phyloP scores from a whole-genome alignment of 352 stramenopile genomes.

The Phytophthora nicotianae region DNA sequence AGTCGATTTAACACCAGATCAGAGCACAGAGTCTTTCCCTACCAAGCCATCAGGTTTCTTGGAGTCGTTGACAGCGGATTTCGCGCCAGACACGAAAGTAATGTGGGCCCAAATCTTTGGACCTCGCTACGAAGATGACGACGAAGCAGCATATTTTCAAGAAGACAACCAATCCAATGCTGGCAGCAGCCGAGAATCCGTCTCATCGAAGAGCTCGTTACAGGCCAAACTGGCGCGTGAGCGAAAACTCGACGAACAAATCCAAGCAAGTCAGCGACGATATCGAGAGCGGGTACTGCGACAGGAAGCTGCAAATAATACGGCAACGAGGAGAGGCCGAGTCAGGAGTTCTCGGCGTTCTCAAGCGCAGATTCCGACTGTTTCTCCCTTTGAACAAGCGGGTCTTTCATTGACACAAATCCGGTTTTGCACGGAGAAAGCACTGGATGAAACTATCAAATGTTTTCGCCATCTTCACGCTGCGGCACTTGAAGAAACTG shows the following conservation, averaged over 20 bases:
- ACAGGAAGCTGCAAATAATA: constrained; percentile 12
- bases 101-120: constrained; percentile 67
- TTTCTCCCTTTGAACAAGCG: constrained; percentile 41
- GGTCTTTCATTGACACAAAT: constrained; percentile 56
- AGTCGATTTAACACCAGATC: background rate
- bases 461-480: constrained; percentile 50
- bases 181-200: constrained; percentile 1
- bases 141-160: constrained; percentile 3
- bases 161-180: constrained; percentile 8
- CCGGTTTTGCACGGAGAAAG: constrained; percentile 60
- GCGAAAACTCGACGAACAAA: constrained; percentile 50
- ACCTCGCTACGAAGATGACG: constrained; percentile 54
- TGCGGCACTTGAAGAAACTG: constrained; percentile 13
- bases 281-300: constrained; percentile 33
- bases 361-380: constrained; percentile 7
- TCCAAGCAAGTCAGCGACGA: constrained; percentile 39
- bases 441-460: constrained; percentile 45
- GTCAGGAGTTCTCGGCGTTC: constrained; percentile 1
- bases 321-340: background rate
- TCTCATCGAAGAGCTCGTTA: constrained; percentile 31
- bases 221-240: constrained; percentile 46
- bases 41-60: constrained; percentile 27
- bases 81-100: constrained; percentile 43
- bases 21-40: constrained; percentile 2
- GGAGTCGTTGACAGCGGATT: constrained; percentile 37